Evolutionary conservation across 768 basidiomycete genomes (phyloP).

Genomic region (Omphalotus guepiniiformis): DNA sequence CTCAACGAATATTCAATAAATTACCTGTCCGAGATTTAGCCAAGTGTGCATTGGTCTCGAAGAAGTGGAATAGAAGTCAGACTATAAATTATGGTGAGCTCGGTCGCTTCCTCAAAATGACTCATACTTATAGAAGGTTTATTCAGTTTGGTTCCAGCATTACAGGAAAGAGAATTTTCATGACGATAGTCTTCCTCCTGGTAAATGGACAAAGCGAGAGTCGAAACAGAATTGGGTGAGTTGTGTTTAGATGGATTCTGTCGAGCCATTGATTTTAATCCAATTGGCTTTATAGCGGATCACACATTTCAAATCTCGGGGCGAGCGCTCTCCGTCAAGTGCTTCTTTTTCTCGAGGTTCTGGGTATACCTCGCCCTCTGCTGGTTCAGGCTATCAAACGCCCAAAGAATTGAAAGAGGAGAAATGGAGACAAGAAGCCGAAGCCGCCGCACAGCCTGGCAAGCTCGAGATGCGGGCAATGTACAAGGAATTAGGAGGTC

Average conservation of each 20-base stretch:
- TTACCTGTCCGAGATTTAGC: slow-evolving; percentile 66
- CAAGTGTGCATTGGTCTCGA: slow-evolving; percentile 73
- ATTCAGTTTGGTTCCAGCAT: slow-evolving; percentile 90
- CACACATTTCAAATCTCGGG: slow-evolving; percentile 39
- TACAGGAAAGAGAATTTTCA: slow-evolving; percentile 87
- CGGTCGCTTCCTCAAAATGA: background rate
- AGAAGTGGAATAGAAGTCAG: slow-evolving; percentile 86
- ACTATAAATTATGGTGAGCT: slow-evolving; percentile 82
- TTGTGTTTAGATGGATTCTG: slow-evolving; percentile 12
- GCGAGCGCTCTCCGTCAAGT: slow-evolving; percentile 35
- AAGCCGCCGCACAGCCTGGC: slow-evolving; percentile 49
- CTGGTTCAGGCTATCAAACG: slow-evolving; percentile 65
- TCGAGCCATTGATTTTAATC: background rate
- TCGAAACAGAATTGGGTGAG: slow-evolving; percentile 90
- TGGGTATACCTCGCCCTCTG: slow-evolving; percentile 46
- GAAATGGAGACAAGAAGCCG: slow-evolving; percentile 59
- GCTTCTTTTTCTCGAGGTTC: slow-evolving; percentile 33
- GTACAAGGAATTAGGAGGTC: slow-evolving; percentile 87
- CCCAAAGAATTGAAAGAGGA: slow-evolving; percentile 78
- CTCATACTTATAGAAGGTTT: background rate
- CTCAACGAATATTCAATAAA: slow-evolving; percentile 68
- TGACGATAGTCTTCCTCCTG: slow-evolving; percentile 69
- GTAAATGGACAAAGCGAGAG: slow-evolving; percentile 90
- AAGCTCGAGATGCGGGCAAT: slow-evolving; percentile 87
- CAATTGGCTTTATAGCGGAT: slow-evolving; percentile 39